Conservation (phyloP, 148 eudicot genomes). For the Rhododendron kiyosumense region DNA sequence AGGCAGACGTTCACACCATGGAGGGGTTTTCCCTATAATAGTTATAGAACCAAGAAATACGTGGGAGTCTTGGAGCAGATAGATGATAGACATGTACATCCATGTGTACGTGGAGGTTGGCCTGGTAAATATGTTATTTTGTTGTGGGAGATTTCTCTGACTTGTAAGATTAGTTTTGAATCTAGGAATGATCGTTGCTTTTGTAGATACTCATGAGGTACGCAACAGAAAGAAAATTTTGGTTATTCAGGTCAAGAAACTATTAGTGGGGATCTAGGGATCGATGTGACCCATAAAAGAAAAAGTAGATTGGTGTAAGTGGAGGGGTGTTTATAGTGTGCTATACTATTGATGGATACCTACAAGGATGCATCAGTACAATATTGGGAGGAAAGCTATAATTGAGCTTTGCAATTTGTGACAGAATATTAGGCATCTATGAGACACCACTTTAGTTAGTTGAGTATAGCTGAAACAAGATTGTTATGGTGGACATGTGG, state of each 20-base stretch:
- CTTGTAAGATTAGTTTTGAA: neutral
- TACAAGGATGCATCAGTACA: neutral
- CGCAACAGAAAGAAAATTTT: neutral
- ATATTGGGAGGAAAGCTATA: neutral
- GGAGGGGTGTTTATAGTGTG: neutral
- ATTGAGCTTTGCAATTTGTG: neutral
- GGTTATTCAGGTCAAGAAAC: neutral
- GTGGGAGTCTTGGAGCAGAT: too few relatives aligned
- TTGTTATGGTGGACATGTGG: neutral
- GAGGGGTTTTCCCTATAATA: neutral
- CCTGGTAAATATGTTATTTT: neutral
- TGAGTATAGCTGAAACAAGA: neutral
- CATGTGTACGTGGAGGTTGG: neutral
- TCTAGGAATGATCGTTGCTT: neutral
- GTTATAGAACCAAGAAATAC: neutral
- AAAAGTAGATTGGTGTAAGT: neutral
- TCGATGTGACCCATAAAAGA: neutral
- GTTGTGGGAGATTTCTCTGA: neutral
- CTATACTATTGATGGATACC: neutral
- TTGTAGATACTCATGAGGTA: neutral
- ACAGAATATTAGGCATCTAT: neutral
- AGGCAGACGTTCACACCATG: neutral
- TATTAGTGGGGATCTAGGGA: neutral
- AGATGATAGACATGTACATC: neutral
- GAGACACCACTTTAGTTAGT: neutral